phyloP scores from a whole-genome alignment of 1,139 yeast species.

The Scheffersomyces titani region DNA sequence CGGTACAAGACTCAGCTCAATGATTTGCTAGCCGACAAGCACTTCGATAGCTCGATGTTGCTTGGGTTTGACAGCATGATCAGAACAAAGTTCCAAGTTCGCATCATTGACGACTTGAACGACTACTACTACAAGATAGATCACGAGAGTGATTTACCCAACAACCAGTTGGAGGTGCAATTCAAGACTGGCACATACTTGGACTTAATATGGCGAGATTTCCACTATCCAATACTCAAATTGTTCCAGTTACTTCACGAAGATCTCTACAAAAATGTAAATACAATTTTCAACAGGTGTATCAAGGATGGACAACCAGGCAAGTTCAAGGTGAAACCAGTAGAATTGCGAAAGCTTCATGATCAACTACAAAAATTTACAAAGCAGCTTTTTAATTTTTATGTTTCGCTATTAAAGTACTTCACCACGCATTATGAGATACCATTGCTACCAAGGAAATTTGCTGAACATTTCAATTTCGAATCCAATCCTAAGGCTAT shows the following conservation, averaged over 20 bases:
- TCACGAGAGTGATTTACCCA: conserved; percentile 9
- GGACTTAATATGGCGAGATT: conserved; percentile 57
- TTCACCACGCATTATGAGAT: conserved; percentile 38
- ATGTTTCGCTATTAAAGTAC: conserved; percentile 37
- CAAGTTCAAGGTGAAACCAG: conserved; percentile 33
- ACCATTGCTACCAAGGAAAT: conserved; percentile 32
- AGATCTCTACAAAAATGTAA: conserved; percentile 20
- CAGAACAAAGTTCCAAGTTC: conserved; percentile 42
- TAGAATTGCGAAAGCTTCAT: conserved; percentile 59
- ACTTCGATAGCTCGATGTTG: conserved; percentile 44
- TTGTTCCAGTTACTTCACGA: conserved; percentile 49
- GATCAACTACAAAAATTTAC: conserved; percentile 51
- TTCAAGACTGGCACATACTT: conserved; percentile 38
- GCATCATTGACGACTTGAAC: conserved; percentile 37
- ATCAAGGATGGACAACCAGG: neutral
- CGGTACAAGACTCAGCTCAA: conserved; percentile 28
- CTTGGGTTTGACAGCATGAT: conserved; percentile 45
- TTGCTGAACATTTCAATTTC: conserved; percentile 25
- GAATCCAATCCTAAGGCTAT: conserved; percentile 14
- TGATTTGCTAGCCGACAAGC: conserved; percentile 29
- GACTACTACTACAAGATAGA: conserved; percentile 19
- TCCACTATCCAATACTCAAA: conserved; percentile 66
- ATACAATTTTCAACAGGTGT: neutral
- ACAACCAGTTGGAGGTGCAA: conserved; percentile 17
- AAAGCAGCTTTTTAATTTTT: conserved; percentile 49